Percentiles rank a stretch among this genome's conserved stretches.
Conservation (phyloP, 177 flowering plant genomes). For the Vitis hybrid region DNA sequence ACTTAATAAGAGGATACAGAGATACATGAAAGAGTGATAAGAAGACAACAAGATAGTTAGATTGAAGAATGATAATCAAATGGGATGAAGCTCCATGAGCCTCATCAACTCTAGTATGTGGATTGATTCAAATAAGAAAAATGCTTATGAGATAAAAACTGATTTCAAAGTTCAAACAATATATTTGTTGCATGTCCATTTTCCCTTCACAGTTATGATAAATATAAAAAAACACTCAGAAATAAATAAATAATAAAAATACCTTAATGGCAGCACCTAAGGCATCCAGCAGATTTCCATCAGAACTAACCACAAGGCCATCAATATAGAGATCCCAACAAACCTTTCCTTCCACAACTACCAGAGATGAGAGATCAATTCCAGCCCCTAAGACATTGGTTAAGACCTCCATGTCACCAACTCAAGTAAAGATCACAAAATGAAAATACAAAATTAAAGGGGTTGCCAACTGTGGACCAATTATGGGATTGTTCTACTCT, state of each 20-base stretch:
- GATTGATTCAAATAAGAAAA: too few species aligned
- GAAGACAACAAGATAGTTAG: too few species aligned
- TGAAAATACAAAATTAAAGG: neutral
- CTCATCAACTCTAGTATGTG: too few species aligned
- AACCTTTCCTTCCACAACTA: conserved; percentile 71
- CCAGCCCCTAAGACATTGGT: conserved; percentile 69
- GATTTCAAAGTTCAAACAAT: too few species aligned
- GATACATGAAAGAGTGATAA: too few species aligned
- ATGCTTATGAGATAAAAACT: too few species aligned
- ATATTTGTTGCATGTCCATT: too few species aligned
- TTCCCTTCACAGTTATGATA: too few species aligned
- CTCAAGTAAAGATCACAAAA: neutral
- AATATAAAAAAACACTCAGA: too few species aligned
- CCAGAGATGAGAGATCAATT: conserved; percentile 77
- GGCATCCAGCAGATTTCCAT: conserved; percentile 90
- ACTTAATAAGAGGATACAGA: too few species aligned
- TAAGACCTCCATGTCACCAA: neutral
- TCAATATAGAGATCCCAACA: conserved; percentile 99
- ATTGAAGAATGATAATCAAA: too few species aligned
- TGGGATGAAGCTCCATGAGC: too few species aligned
- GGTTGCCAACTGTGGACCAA: neutral
- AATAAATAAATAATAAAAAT: conserved; percentile 7
- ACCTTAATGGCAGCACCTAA: conserved; percentile 97
- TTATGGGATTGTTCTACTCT: neutral
- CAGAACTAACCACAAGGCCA: conserved; percentile 85